Percentiles rank a stretch among this genome's conserved stretches.
These are phyloP conservation scores for Rhodotorula sphaerocarpa DNA, from an alignment of 768 basidiomycete genomes.

Conservation along the genomic window DNA sequence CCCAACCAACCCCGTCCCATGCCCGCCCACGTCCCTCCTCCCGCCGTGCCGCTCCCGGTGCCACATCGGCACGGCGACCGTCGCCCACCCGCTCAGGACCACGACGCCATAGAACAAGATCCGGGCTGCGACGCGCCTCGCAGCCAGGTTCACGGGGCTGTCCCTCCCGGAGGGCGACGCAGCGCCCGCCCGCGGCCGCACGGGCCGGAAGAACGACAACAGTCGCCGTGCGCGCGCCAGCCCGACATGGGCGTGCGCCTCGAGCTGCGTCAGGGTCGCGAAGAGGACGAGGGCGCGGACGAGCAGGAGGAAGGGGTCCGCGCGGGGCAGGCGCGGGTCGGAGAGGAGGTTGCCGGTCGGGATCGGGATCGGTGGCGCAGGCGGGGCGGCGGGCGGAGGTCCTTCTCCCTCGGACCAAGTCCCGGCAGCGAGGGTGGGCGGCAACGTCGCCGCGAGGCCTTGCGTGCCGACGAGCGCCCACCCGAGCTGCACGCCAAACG, in stretches of 20 bases:
- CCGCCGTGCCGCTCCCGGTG: not conserved
- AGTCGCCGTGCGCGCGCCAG: constrained; percentile 6
- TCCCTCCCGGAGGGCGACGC: no score
- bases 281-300: constrained; percentile 29
- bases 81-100: not conserved
- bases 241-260: constrained; percentile 1
- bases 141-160: no score
- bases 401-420: no score
- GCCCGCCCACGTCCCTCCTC: constrained; percentile 3
- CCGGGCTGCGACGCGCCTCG: not conserved
- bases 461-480: constrained; percentile 36
- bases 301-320: constrained; percentile 25
- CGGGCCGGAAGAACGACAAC: not conserved
- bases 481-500: constrained; percentile 27
- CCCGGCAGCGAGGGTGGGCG: not conserved
- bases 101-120: constrained; percentile 18
- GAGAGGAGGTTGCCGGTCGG: constrained; percentile 21
- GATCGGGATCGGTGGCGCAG: no score
- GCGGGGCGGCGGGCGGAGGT: no score
- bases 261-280: constrained; percentile 10
- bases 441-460: constrained; percentile 4
- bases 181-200: not conserved
- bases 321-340: constrained; percentile 16
- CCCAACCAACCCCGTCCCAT: constrained; percentile 21
- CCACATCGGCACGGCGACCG: constrained; percentile 5